Percentiles rank a stretch among this genome's conserved stretches.
phyloP scores from a whole-genome alignment of 805 yeast species.

The Sugiyamaella valdiviana region DNA sequence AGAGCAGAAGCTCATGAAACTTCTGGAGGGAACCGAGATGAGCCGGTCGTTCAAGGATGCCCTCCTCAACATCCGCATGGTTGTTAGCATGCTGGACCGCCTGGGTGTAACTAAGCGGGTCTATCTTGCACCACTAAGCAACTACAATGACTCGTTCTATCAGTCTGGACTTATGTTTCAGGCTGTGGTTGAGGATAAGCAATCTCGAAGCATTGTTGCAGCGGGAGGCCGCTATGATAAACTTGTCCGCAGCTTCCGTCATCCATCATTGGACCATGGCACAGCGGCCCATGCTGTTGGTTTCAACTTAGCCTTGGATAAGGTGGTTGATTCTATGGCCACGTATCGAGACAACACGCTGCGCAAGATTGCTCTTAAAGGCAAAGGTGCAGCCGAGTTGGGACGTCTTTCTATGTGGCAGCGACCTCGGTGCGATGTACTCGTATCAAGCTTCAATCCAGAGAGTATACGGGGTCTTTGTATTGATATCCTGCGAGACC shows the following conservation, averaged over 20 bases:
- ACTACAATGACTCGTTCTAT: constrained; percentile 76
- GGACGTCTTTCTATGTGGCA: constrained; percentile 36
- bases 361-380: constrained; percentile 14
- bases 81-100: constrained; percentile 46
- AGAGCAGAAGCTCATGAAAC: constrained; percentile 51
- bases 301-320: constrained; percentile 72
- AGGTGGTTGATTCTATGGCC: constrained; percentile 46
- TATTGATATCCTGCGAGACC: constrained; percentile 49
- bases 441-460: constrained; percentile 64
- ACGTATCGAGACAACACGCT: constrained; percentile 22
- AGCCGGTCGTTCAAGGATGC: constrained; percentile 56
- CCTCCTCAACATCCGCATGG: constrained; percentile 53
- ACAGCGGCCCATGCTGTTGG: constrained; percentile 67
- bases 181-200: constrained; percentile 56
- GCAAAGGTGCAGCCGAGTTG: constrained; percentile 23
- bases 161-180: constrained; percentile 83
- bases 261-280: constrained; percentile 39
- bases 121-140: constrained; percentile 72
- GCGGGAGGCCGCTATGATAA: constrained; percentile 94
- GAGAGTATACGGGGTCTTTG: constrained; percentile 54
- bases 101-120: constrained; percentile 56
- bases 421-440: constrained; percentile 69
- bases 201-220: constrained; percentile 45
- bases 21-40: constrained; percentile 66
- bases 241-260: constrained; percentile 59